These are phyloP conservation scores for Suillus paluster DNA, from an alignment of 768 basidiomycete genomes.

Conservation along the genomic window DNA sequence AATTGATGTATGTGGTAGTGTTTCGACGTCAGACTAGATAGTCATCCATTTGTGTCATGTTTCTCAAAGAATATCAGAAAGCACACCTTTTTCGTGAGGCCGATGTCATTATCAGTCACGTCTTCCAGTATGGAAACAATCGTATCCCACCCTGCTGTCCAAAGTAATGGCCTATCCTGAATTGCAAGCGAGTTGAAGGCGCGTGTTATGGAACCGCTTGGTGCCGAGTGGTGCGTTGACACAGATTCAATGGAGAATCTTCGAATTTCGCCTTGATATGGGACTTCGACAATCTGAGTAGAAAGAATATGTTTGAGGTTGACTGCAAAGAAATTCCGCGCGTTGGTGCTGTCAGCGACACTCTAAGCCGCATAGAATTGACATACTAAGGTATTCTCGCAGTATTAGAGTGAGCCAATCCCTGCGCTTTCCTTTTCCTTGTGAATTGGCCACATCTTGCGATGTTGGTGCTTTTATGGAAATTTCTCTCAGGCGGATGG, in stretches of 20 bases:
- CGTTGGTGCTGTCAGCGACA: constrained; percentile 6
- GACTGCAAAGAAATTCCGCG: constrained; percentile 47
- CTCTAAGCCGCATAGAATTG: background rate
- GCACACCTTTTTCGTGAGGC: constrained; percentile 38
- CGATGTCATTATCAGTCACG: constrained; percentile 26
- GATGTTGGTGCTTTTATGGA: constrained; percentile 23
- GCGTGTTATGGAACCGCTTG: constrained; percentile 38
- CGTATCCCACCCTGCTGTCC: constrained; percentile 74
- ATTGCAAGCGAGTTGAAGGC: constrained; percentile 52
- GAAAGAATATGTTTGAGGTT: constrained; percentile 71
- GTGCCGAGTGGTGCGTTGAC: constrained; percentile 30
- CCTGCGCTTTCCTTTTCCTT: constrained; percentile 41
- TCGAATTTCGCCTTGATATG: constrained; percentile 63
- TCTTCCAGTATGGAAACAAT: constrained; percentile 48
- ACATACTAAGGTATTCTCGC: constrained; percentile 70
- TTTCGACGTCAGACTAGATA: constrained; percentile 50
- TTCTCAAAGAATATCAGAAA: constrained; percentile 16
- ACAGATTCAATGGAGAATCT: constrained; percentile 60
- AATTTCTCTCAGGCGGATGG: constrained; percentile 58
- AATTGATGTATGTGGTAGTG: constrained; percentile 44
- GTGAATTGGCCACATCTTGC: constrained; percentile 20
- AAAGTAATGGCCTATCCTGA: constrained; percentile 46
- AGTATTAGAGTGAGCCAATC: constrained; percentile 74
- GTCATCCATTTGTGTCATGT: constrained; percentile 20
- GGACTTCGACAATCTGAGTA: constrained; percentile 62